Conservation (phyloP, 306 rosid genomes). For the Senna tora region DNA sequence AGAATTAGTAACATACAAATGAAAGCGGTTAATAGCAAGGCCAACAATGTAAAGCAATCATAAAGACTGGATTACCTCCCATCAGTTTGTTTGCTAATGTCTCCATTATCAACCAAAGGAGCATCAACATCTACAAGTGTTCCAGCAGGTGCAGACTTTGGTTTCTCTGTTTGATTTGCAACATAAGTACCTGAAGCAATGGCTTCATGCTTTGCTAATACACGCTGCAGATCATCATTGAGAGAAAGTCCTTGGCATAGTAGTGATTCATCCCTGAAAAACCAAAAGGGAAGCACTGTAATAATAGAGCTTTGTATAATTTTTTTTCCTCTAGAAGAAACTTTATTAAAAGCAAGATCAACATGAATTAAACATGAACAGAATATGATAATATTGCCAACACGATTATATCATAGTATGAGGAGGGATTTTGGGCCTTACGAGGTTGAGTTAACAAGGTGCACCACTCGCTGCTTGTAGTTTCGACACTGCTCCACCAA, state of each 20-base stretch:
- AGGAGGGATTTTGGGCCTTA: constrained; percentile 50
- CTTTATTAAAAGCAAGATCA: constrained; percentile 2
- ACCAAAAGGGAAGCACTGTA: constrained; percentile 7
- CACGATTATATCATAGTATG: constrained; percentile 11
- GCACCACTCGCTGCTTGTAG: constrained; percentile 96
- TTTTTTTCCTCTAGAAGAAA: constrained; percentile 2
- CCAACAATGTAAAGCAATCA: constrained; percentile 22
- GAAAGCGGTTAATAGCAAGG: constrained; percentile 32
- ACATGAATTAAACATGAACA: constrained; percentile 11
- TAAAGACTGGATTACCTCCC: constrained; percentile 56
- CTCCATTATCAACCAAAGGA: constrained; percentile 86
- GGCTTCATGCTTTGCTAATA: constrained; percentile 89
- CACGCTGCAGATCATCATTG: constrained; percentile 94
- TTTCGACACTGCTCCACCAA: constrained; percentile 93
- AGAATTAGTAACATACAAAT: constrained; percentile 11
- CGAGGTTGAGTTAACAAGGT: constrained; percentile 97
- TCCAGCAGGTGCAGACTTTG: constrained; percentile 56
- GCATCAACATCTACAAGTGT: constrained; percentile 66
- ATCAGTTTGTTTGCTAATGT: constrained; percentile 57
- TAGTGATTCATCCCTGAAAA: constrained; percentile 80
- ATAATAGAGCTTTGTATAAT: background rate
- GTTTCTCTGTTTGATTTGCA: constrained; percentile 48
- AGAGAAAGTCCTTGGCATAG: constrained; percentile 89
- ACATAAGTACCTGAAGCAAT: constrained; percentile 68
- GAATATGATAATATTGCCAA: constrained; percentile 13